phyloP scores from a whole-genome alignment of 805 yeast genomes.

The Starmerella stigmatis region DNA sequence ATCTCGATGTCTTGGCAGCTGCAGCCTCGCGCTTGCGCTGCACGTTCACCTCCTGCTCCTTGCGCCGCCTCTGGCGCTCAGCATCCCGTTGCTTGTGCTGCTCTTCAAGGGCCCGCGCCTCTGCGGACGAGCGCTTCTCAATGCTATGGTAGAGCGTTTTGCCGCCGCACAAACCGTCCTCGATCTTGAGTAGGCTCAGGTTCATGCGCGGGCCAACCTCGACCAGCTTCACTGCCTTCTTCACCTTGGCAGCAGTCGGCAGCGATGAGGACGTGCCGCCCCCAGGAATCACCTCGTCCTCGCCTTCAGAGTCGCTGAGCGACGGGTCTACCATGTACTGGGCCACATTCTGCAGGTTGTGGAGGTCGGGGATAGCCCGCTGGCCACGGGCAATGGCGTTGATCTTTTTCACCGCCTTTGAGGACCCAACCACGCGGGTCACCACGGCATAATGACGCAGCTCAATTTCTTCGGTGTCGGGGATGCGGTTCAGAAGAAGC shows the following conservation, averaged over 20 bases:
- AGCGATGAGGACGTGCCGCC: slow-evolving; percentile 16
- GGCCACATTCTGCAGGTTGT: slow-evolving; percentile 60
- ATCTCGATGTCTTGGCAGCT: slow-evolving; percentile 63
- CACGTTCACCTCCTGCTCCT: slow-evolving; percentile 69
- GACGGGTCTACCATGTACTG: slow-evolving; percentile 74
- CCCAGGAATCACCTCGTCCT: slow-evolving; percentile 66
- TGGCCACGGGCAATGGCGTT: slow-evolving; percentile 52
- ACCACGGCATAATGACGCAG: slow-evolving; percentile 83
- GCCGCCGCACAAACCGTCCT: slow-evolving; percentile 83
- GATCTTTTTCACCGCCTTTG: slow-evolving; percentile 60
- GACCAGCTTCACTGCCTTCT: slow-evolving; percentile 81
- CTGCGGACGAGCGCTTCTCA: slow-evolving; percentile 52
- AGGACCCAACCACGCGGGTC: slow-evolving; percentile 64
- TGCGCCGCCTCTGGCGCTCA: slow-evolving; percentile 60
- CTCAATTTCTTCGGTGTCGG: slow-evolving; percentile 62
- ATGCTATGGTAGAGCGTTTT: slow-evolving; percentile 76
- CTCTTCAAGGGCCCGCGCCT: slow-evolving; percentile 52
- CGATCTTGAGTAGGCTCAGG: slow-evolving; percentile 69
- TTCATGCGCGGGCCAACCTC: slow-evolving; percentile 88
- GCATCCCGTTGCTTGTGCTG: slow-evolving; percentile 52
- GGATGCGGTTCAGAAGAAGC: slow-evolving; percentile 64
- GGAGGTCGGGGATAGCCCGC: slow-evolving; percentile 60
- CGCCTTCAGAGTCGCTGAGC: slow-evolving; percentile 88
- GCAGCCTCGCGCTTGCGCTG: slow-evolving; percentile 59
- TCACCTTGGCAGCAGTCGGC: slow-evolving; percentile 32